Evolutionary conservation across 805 yeast genomes (phyloP).

Genomic region (Metschnikowia shivogae): DNA sequence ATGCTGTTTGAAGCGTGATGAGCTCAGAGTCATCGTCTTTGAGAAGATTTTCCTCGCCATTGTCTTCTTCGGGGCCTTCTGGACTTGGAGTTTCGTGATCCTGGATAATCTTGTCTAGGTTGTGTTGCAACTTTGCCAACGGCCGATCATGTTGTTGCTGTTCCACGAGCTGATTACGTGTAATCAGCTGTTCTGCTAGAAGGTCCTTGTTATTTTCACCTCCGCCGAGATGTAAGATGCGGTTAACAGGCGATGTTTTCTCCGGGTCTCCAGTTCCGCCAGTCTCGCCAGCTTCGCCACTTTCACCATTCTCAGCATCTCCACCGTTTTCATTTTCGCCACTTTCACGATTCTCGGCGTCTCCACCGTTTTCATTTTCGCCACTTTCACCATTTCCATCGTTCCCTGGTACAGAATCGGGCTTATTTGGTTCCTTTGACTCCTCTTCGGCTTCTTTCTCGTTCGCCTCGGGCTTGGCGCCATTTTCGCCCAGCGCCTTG

Average conservation of each 20-base stretch:
- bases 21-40: conserved; percentile 83
- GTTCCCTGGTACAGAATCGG: too few relatives aligned
- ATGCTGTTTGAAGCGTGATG: conserved; percentile 53
- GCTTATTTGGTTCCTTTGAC: too few relatives aligned
- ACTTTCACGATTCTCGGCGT: neutral
- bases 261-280: neutral
- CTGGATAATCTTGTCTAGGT: conserved; percentile 51
- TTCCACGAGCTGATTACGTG: conserved; percentile 67
- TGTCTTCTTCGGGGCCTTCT: conserved; percentile 24
- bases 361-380: neutral
- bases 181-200: conserved; percentile 53
- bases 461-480: neutral
- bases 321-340: neutral
- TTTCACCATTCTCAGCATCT: neutral
- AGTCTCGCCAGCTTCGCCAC: neutral
- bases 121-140: conserved; percentile 74
- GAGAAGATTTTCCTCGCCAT: conserved; percentile 49
- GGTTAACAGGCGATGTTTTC: conserved; percentile 42
- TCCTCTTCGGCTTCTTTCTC: too few relatives aligned
- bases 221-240: conserved; percentile 46
- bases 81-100: conserved; percentile 24
- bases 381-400: neutral
- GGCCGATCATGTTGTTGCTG: conserved; percentile 82
- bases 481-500: neutral
- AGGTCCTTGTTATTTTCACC: conserved; percentile 48